A percentile compares a stretch with the other conserved stretches of the same genome.
Evolutionary conservation across 164 flowering plant genomes (phyloP).

Genomic region (Aristolochia californica): DNA sequence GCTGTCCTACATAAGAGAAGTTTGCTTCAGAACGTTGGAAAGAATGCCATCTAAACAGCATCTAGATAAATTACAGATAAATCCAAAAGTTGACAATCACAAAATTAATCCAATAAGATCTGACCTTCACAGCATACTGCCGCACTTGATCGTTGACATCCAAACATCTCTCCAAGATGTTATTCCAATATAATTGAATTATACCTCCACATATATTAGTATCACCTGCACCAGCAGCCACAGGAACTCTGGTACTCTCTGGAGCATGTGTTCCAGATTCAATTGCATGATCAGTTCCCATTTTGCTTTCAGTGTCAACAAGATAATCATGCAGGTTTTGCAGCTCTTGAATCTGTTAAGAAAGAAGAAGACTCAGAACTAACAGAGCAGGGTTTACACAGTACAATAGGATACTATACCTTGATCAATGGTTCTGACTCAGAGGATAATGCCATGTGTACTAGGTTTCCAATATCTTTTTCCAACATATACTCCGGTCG

Average conservation of each 20-base stretch:
- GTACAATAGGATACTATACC: constrained; percentile 28
- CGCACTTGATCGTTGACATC: constrained; percentile 78
- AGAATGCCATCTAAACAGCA: no score
- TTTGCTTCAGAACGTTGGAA: no score
- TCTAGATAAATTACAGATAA: no score
- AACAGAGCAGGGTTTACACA: background rate
- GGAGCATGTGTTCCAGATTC: constrained; percentile 21
- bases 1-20: no score
- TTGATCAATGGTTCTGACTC: constrained; percentile 60
- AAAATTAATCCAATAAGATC: background rate
- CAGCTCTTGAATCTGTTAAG: constrained; percentile 73
- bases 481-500: constrained; percentile 90
- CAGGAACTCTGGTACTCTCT: constrained; percentile 52
- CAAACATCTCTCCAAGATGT: constrained; percentile 65
- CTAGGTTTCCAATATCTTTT: constrained; percentile 58
- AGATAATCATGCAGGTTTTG: constrained; percentile 91
- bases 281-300: constrained; percentile 46
- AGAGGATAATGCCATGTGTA: constrained; percentile 65
- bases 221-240: constrained; percentile 98
- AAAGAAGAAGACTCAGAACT: constrained; percentile 13
- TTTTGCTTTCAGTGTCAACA: constrained; percentile 81
- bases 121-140: constrained; percentile 77
- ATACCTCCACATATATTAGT: constrained; percentile 96
- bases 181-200: constrained; percentile 81
- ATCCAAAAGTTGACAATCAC: no score